These are phyloP conservation scores for Aspergillus hancockii DNA, from an alignment of 495 filamentous ascomycete species.

Conservation along the genomic window DNA sequence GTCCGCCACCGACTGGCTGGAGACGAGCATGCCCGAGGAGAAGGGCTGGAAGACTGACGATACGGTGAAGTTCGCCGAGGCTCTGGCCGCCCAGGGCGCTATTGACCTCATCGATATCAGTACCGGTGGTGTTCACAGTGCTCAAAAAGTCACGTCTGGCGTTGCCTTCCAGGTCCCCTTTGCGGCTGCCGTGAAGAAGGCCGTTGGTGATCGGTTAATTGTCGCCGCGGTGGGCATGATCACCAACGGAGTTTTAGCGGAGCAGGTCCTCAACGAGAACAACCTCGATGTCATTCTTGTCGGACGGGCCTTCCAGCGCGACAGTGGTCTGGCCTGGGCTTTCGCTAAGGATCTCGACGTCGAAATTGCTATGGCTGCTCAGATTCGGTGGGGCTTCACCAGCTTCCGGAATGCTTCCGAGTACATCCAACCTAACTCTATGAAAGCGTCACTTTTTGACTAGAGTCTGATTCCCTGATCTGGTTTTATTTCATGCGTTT, in stretches of 20 bases:
- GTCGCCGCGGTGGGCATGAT: slow-evolving; percentile 67
- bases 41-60: slow-evolving; percentile 59
- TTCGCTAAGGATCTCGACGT: slow-evolving; percentile 69
- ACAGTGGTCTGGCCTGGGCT: slow-evolving; percentile 65
- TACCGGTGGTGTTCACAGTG: slow-evolving; percentile 55
- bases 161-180: slow-evolving; percentile 64
- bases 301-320: slow-evolving; percentile 69
- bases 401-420: slow-evolving; percentile 37
- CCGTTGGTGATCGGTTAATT: slow-evolving; percentile 55
- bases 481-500: no score
- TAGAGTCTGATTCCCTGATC: no score
- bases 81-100: slow-evolving; percentile 50
- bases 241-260: slow-evolving; percentile 55
- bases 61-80: slow-evolving; percentile 52
- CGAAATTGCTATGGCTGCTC: slow-evolving; percentile 62
- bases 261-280: slow-evolving; percentile 53
- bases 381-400: slow-evolving; percentile 63
- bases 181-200: slow-evolving; percentile 58
- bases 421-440: slow-evolving; percentile 40
- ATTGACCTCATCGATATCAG: slow-evolving; percentile 68
- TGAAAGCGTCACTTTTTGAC: slow-evolving; percentile 39
- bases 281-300: slow-evolving; percentile 60
- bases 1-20: slow-evolving; percentile 60
- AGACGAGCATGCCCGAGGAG: slow-evolving; percentile 41
- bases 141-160: slow-evolving; percentile 53